Evolutionary conservation across 2,329 filamentous ascomycete species (phyloP).

Genomic region (Cytospora piceicola): DNA sequence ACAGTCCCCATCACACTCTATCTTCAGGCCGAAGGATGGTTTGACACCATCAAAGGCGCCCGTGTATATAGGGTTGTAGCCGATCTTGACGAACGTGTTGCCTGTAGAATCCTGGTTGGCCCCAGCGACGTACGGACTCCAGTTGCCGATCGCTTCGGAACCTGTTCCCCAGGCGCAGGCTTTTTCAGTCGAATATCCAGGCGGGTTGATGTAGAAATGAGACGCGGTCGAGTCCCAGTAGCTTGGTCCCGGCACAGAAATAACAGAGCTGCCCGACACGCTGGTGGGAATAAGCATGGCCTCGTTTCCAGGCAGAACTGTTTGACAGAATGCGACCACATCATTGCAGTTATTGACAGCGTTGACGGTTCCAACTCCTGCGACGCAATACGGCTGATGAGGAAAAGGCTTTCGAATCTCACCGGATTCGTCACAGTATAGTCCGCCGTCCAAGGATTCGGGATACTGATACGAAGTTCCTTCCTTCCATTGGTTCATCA

Average conservation of each 20-base stretch:
- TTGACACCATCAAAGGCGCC: constrained; percentile 58
- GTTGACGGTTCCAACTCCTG: constrained; percentile 67
- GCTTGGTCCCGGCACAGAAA: constrained; percentile 70
- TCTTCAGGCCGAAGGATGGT: constrained; percentile 69
- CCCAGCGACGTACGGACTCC: constrained; percentile 76
- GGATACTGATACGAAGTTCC: constrained; percentile 70
- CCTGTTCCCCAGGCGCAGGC: constrained; percentile 75
- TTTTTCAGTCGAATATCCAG: constrained; percentile 61
- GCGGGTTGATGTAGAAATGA: constrained; percentile 82
- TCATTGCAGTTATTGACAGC: constrained; percentile 68
- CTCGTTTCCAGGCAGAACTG: constrained; percentile 77
- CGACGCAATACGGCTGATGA: constrained; percentile 68
- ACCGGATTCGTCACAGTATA: constrained; percentile 71
- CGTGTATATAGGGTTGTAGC: constrained; percentile 77
- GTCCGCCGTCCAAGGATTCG: constrained; percentile 74
- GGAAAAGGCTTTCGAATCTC: constrained; percentile 71
- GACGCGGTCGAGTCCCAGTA: constrained; percentile 77
- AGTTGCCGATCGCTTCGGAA: constrained; percentile 70
- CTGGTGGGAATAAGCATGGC: constrained; percentile 82
- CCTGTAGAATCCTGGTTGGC: constrained; percentile 70
- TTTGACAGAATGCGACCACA: constrained; percentile 75
- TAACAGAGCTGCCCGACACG: constrained; percentile 57
- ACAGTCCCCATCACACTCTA: constrained; percentile 71
- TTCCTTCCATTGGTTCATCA: constrained; percentile 80
- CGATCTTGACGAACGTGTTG: constrained; percentile 74